Evolutionary conservation across 306 rosid genomes (phyloP).

Genomic region (Purshia tridentata): DNA sequence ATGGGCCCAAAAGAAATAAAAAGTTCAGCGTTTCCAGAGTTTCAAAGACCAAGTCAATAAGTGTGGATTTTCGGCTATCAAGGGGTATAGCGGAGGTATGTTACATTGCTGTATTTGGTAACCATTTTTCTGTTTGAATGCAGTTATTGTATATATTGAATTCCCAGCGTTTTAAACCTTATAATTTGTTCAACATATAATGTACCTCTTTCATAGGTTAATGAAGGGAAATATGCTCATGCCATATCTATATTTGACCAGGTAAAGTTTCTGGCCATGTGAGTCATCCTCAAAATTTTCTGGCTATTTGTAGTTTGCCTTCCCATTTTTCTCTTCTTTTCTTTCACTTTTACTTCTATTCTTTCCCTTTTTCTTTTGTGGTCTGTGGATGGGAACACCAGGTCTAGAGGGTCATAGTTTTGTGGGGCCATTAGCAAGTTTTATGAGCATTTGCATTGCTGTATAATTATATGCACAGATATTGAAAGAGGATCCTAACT

Average conservation of each 20-base stretch:
- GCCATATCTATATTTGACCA: slow-evolving; percentile 88
- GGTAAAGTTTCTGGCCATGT: slow-evolving; percentile 43
- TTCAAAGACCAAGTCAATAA: slow-evolving; percentile 78
- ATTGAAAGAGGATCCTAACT: slow-evolving; percentile 82
- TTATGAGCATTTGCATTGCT: slow-evolving; percentile 7
- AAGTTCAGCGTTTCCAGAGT: slow-evolving; percentile 72
- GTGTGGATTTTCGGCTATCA: slow-evolving; percentile 92
- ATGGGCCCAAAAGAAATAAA: slow-evolving; percentile 63
- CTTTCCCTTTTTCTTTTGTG: neutral
- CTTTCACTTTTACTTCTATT: slow-evolving; percentile 6
- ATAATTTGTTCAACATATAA: slow-evolving; percentile 11
- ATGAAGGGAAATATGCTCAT: slow-evolving; percentile 88
- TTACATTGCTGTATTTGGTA: slow-evolving; percentile 19
- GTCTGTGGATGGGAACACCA: slow-evolving; percentile 9
- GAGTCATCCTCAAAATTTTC: slow-evolving; percentile 20
- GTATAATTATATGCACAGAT: slow-evolving; percentile 49
- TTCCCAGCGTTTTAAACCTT: slow-evolving; percentile 8
- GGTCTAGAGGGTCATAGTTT: neutral
- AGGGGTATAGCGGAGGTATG: slow-evolving; percentile 96
- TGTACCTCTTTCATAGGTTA: slow-evolving; percentile 59
- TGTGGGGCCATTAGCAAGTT: neutral
- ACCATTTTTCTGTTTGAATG: neutral
- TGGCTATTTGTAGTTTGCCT: neutral
- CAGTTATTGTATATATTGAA: slow-evolving; percentile 18
- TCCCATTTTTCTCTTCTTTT: slow-evolving; percentile 16